Evolutionary conservation across 169 alveolate species (phyloP), one percentile per base, ranked within the genome.

Genomic region (Babesia ovata): DNA sequence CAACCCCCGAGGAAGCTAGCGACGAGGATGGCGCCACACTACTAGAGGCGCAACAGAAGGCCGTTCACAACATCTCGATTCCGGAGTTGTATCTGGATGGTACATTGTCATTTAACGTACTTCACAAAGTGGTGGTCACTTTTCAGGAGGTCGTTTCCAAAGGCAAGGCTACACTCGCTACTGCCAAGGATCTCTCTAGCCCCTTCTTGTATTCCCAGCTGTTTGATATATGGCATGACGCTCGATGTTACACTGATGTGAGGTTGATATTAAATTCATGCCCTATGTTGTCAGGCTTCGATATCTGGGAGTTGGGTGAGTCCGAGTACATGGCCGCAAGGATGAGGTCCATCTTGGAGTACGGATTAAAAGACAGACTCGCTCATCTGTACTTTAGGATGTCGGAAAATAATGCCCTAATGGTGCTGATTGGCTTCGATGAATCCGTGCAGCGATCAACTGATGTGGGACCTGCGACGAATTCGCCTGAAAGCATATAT

Each of bases 391-490:
- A 74, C 28, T 63, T 71, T 28, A 33, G 69, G 8, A 14, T 11
- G 33, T 17, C 28, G 16, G 39, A 28, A 21, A 60, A 29, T 12
- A 60, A 77, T 4, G 65, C 17, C 0, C 46, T 74, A 45, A 45
- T 62, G 61, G 65, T 45, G 21, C 2, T 74, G 17, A 22, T 74
- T 8, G 58, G 70, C 13, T 63, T 74, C 45, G 54, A 74, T 28
- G 81, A 71, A 17, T 11, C 62, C 0, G 28, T 74, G 28, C 65
- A 60, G 28, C n/a, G 86, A 12, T 12, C 50, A 10, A 56, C 65
- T 3, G 86, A 76, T 39, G 42, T 66, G 21, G 86, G 86, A 17
- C 81, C 79, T 9, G 10, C 6, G 19, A 44, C 65, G 53, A 53
- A 29, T 21, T 36, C 67, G 46, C 33, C 24, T 10, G 78, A 66